Base-by-base conservation (phyloP, 2,329 filamentous ascomycete genomes). In the Alternaria sp. region DNA sequence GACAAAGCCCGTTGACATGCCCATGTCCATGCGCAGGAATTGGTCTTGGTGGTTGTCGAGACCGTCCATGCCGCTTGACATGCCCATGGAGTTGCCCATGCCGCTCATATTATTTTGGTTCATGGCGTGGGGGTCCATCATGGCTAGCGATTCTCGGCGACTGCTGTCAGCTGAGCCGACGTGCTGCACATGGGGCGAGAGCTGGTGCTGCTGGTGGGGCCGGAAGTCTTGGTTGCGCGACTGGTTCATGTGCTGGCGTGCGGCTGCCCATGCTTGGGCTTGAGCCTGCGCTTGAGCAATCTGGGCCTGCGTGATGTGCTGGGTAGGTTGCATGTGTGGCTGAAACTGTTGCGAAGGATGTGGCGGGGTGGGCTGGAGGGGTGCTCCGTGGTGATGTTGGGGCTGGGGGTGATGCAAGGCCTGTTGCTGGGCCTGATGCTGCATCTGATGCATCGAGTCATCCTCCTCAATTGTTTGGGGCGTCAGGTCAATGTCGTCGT, bases 221-320 rank as follows among this genome's bases (percentile, higher is more conserved):
- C 74, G 71, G 55, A 71, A 76, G 58, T 76, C 69, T 51, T 76
- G 73, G 65, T 75, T 76, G 30, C 74, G 71, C 49, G 74, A 78
- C 55, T 76, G 76, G 61, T 78, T 77, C 76, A 80, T 78, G 63
- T 79, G 76, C 55, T 80, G 77, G 37, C 75, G 74, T 3, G 76
- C 76, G 14, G 73, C 74, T 37, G 74, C 75, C 74, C 75, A 76
- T 8, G 72, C 74, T 26, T 75, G 72, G 10, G 70, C 68, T 41
- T 74, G 71, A 14, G 70, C 70, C 25, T 75, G 72, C 0, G 68
- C 70, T 28, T 74, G 74, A 0, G 69, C 69, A 18, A 70, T 73
- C 28, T 77, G 75, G 11, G 72, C 73, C 33, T 78, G 75, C 0
- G 72, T 72, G 43, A 72, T 71, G 51, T 77, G 74, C 57, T 71